phyloP scores from a whole-genome alignment of 1,139 yeast species.

The Candida neerlandica region DNA sequence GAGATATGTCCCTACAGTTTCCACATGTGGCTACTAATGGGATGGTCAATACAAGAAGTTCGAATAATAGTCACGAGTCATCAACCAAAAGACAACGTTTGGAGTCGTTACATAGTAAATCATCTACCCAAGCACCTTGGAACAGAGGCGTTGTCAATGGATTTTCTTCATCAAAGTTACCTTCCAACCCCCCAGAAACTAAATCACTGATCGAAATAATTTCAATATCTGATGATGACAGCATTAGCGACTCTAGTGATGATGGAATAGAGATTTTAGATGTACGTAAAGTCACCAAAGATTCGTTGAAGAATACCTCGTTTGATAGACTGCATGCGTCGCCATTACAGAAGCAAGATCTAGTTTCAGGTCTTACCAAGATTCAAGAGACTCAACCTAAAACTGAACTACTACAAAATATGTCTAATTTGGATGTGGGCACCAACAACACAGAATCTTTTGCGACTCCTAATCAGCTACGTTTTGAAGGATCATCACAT shows the following conservation, averaged over 20 bases:
- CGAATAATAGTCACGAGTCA: not conserved
- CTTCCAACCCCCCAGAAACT: not conserved
- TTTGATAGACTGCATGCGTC: slow-evolving; percentile 13
- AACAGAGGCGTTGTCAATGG: not conserved
- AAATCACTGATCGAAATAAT: not conserved
- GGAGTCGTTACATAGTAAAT: slow-evolving; percentile 11
- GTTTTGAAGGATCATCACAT: too few relatives aligned
- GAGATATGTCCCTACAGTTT: not conserved
- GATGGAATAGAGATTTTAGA: slow-evolving; percentile 30
- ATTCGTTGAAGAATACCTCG: slow-evolving; percentile 25
- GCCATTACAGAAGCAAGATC: not conserved
- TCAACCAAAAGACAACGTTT: slow-evolving; percentile 11
- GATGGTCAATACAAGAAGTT: not conserved
- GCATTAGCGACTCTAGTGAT: not conserved
- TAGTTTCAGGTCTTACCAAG: not conserved
- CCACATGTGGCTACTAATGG: not conserved
- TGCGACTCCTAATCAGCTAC: not conserved
- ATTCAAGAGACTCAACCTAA: not conserved
- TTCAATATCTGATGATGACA: not conserved
- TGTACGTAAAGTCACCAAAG: slow-evolving; percentile 28
- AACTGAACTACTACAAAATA: not conserved
- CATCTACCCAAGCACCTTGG: not conserved
- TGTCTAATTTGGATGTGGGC: too few relatives aligned
- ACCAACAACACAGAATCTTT: too few relatives aligned
- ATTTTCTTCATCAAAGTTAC: not conserved